Percentiles rank a stretch among this genome's conserved stretches.
Evolutionary conservation across 371 early-diverging fungal species (phyloP).

Genomic region (Conidiobolus incongruus): DNA sequence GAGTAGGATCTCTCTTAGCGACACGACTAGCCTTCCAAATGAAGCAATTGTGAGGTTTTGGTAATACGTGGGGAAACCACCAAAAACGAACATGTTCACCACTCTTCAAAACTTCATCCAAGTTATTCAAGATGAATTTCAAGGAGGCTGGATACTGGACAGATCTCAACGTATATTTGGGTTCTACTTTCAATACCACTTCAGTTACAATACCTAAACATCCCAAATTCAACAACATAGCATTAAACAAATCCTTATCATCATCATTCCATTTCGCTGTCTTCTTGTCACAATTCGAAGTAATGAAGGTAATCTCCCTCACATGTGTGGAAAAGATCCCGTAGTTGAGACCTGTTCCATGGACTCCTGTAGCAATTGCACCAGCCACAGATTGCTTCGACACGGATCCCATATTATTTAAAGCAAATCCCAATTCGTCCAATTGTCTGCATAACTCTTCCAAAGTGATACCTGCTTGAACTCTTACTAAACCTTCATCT

Average conservation of each 20-base stretch:
- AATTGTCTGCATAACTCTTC: slow-evolving; percentile 31
- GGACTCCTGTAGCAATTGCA: slow-evolving; percentile 53
- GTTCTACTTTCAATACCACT: slow-evolving; percentile 45
- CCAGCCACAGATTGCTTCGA: slow-evolving; percentile 63
- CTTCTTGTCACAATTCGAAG: not conserved
- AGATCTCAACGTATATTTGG: slow-evolving; percentile 37
- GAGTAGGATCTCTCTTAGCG: slow-evolving; percentile 13
- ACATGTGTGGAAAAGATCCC: slow-evolving; percentile 43
- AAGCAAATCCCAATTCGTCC: slow-evolving; percentile 29
- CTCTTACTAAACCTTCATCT: slow-evolving; percentile 21
- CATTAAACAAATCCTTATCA: slow-evolving; percentile 29
- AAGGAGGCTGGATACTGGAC: slow-evolving; percentile 38
- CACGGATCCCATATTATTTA: slow-evolving; percentile 60
- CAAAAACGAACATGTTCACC: slow-evolving; percentile 63
- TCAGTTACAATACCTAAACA: slow-evolving; percentile 49
- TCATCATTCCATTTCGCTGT: slow-evolving; percentile 9
- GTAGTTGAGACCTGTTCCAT: slow-evolving; percentile 53
- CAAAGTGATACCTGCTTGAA: slow-evolving; percentile 49
- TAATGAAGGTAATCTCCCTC: slow-evolving; percentile 4
- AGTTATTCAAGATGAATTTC: slow-evolving; percentile 24
- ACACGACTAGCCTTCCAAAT: slow-evolving; percentile 57
- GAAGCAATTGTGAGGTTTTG: slow-evolving; percentile 43
- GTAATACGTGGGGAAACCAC: slow-evolving; percentile 64
- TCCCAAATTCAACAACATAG: slow-evolving; percentile 53
- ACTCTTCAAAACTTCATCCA: slow-evolving; percentile 25